Conservation (phyloP, 192 early-diverging fungal species). For the Coemansia sp. region DNA sequence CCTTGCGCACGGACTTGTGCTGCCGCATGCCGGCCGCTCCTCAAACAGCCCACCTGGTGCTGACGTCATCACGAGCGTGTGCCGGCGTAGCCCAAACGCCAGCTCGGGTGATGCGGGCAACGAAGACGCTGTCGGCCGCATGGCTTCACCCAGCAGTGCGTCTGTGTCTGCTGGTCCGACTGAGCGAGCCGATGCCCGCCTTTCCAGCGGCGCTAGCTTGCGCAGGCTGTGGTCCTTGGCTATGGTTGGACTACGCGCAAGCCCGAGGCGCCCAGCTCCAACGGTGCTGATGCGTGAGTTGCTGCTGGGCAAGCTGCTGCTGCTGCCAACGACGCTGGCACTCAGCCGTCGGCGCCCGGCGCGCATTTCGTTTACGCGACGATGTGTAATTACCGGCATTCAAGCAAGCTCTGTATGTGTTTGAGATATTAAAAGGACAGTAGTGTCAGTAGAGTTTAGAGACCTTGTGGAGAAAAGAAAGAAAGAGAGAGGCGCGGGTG, state of each 20-base stretch:
- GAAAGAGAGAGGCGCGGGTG: slow-evolving; percentile 5
- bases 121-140: slow-evolving; percentile 14
- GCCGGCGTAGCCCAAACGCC: slow-evolving; percentile 10
- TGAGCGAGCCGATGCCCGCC: slow-evolving; percentile 20
- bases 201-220: slow-evolving; percentile 17
- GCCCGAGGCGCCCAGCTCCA: slow-evolving; percentile 11
- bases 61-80: slow-evolving; percentile 2
- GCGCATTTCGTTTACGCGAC: slow-evolving; percentile 52
- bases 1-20: neutral
- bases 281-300: slow-evolving; percentile 1
- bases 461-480: slow-evolving; percentile 1
- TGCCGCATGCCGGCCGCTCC: neutral
- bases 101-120: slow-evolving; percentile 27
- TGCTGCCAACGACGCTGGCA: slow-evolving; percentile 32
- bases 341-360: slow-evolving; percentile 52
- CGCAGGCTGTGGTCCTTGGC: slow-evolving; percentile 25
- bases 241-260: slow-evolving; percentile 11
- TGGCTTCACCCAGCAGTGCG: slow-evolving; percentile 1
- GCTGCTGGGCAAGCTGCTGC: neutral
- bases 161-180: slow-evolving; percentile 5
- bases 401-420: neutral
- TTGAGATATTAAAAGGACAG: neutral
- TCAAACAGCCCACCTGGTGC: neutral
- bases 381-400: slow-evolving; percentile 55
- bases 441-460: neutral